A percentile compares a stretch with the other conserved stretches of the same genome.
These are phyloP conservation scores for Fusarium caatingaense DNA, from an alignment of 2,329 filamentous ascomycete genomes.

Conservation along the genomic window DNA sequence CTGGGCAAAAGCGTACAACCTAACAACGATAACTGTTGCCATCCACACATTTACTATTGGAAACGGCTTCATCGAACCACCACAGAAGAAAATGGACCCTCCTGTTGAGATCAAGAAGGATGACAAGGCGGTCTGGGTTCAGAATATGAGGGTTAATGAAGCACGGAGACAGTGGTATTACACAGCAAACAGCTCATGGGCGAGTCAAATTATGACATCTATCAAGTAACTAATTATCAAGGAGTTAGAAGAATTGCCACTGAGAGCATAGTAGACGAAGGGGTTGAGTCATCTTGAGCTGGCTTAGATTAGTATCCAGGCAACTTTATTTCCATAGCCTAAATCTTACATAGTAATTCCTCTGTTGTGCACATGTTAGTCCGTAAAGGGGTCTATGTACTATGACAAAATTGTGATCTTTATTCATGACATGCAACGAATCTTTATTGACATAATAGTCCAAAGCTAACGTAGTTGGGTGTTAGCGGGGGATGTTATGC, in stretches of 20 bases:
- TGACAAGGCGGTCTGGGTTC: background rate
- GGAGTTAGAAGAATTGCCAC: background rate
- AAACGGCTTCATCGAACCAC: background rate
- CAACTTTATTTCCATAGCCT: no score
- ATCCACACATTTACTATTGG: accelerated
- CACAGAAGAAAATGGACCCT: accelerated
- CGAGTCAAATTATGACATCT: background rate
- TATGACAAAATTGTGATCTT: no score
- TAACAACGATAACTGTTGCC: accelerated
- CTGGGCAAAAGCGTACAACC: background rate
- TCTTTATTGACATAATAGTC: no score
- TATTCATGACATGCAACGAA: no score
- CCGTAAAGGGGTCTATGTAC: accelerated
- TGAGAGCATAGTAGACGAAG: no score
- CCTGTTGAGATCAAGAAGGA: background rate
- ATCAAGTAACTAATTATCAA: background rate
- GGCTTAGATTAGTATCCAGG: no score
- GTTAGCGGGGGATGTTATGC: no score
- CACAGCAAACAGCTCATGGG: background rate
- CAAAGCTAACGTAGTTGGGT: no score
- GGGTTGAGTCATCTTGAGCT: no score
- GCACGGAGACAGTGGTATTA: background rate
- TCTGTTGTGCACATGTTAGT: no score
- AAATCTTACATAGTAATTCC: no score
- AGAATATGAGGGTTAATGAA: background rate